Base-by-base conservation (phyloP, 2,329 filamentous ascomycete species). In the Penicillium sp. region DNA sequence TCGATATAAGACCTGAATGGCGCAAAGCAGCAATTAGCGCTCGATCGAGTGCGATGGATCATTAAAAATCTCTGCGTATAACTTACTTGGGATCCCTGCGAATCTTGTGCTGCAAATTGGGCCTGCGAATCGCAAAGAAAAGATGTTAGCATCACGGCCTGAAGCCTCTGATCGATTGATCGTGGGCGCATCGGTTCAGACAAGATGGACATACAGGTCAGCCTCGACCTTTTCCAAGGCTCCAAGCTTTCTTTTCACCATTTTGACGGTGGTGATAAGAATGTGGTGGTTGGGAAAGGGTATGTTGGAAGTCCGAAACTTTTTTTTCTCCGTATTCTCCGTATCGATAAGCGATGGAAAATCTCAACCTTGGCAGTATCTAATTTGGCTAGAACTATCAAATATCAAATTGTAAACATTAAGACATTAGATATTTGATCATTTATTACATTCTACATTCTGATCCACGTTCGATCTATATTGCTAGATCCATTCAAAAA, bases 151-250 rank as follows among this genome's bases (percentile, higher is more conserved):
- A 63, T 52, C 59, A 29, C 35, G 43, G 48, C 55, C 59, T 23
- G 41, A 66, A 60, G 57, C 54, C 51, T 61, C 55, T 50, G 36
- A 52, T 49, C 19, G 41, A 47, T 52, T 35, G 48, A 29, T 19
- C 17, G 27, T 42, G 49, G 58, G 57, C 47, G 59, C 60, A 50
- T 42, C 27, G 44, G 44, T 6, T n/a, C 19, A n/a, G 39, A 39
- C 3, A 49, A 48, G 45, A 21, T 27, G 17, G n/a, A 66, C 85
- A 62, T 74, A 89, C 83, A 96, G 81, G 77, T 96, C 91, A 35
- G 92, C 93, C 73, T 97, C 93, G 67, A 96, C 87, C 83, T 97
- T 97, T 79, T 97, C 93, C 76, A 97, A 86, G 60, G 93, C 93
- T 55, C 90, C 91, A 58, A 96, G 84, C 79, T 94, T 96, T 75